A percentile compares a stretch with the other conserved stretches of the same genome.
phyloP scores from a whole-genome alignment of 306 rosid species.

The Mimosa bimucronata region DNA sequence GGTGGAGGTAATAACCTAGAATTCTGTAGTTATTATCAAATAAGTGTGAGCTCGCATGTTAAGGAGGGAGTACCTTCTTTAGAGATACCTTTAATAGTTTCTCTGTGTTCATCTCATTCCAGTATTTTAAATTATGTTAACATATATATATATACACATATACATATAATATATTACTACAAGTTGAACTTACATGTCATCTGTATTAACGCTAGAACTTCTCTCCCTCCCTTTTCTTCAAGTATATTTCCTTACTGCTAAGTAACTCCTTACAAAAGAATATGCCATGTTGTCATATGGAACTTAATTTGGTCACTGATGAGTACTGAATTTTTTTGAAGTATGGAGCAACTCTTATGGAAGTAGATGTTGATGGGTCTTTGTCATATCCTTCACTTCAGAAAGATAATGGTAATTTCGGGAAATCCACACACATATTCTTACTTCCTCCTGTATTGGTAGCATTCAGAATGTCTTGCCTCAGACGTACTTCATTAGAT shows the following conservation, averaged over 20 bases:
- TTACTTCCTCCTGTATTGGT: neutral
- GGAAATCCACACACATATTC: slow-evolving; percentile 10
- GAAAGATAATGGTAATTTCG: slow-evolving; percentile 63
- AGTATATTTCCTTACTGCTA: neutral
- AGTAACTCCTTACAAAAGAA: slow-evolving; percentile 11
- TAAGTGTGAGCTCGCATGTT: neutral
- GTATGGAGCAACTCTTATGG: slow-evolving; percentile 80
- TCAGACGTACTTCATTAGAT: slow-evolving; percentile 16
- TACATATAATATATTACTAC: neutral
- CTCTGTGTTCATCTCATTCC: neutral
- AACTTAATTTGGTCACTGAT: slow-evolving; percentile 35
- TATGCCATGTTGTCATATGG: slow-evolving; percentile 16
- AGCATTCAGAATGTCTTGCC: slow-evolving; percentile 19
- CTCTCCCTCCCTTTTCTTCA: neutral
- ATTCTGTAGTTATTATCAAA: neutral
- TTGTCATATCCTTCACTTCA: slow-evolving; percentile 72
- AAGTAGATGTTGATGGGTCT: slow-evolving; percentile 78
- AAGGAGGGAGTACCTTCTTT: neutral
- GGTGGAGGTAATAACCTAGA: neutral
- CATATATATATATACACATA: too few species aligned
- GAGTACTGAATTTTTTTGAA: slow-evolving; percentile 37
- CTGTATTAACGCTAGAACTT: neutral
- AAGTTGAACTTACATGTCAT: neutral
- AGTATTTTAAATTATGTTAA: neutral
- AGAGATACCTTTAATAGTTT: neutral